A percentile compares a stretch with the other conserved stretches of the same genome.
Evolutionary conservation across 106 monocot species (phyloP).

Genomic region (Narthecium ossifragum): DNA sequence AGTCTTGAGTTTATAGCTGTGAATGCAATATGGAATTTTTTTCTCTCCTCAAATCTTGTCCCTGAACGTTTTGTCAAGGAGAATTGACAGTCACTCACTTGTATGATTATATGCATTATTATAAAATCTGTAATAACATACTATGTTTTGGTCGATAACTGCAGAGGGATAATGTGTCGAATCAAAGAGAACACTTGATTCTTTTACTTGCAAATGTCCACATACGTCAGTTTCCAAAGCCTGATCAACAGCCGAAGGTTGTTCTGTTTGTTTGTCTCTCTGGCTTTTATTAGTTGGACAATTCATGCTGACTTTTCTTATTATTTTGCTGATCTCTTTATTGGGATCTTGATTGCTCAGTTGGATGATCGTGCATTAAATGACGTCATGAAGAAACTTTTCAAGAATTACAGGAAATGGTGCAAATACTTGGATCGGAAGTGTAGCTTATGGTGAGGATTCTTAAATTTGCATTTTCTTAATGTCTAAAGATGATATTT

Average conservation of each 20-base stretch:
- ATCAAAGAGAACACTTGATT: slow-evolving; percentile 95
- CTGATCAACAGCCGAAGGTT: slow-evolving; percentile 89
- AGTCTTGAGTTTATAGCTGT: too few relatives aligned
- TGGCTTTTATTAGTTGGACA: background rate
- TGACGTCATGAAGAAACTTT: slow-evolving; percentile 85
- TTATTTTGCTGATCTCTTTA: background rate
- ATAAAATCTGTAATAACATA: too few relatives aligned
- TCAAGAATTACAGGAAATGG: slow-evolving; percentile 95
- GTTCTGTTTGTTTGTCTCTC: slow-evolving; percentile 7
- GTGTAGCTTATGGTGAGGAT: slow-evolving; percentile 80
- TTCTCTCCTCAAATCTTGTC: too few relatives aligned
- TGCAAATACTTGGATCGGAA: slow-evolving; percentile 84
- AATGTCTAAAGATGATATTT: background rate
- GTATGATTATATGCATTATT: too few relatives aligned
- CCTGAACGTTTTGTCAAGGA: too few relatives aligned
- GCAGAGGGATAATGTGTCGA: slow-evolving; percentile 96
- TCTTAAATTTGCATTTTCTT: background rate
- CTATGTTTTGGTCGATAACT: too few relatives aligned
- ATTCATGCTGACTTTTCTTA: background rate
- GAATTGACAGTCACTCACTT: too few relatives aligned
- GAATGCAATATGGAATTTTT: too few relatives aligned
- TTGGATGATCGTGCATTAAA: slow-evolving; percentile 77
- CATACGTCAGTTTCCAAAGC: slow-evolving; percentile 61
- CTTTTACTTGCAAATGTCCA: slow-evolving; percentile 96
- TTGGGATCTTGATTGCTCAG: slow-evolving; percentile 22